Evolutionary conservation across 371 early-diverging fungal species (phyloP).

Genomic region (Choanephora cucurbitarum): DNA sequence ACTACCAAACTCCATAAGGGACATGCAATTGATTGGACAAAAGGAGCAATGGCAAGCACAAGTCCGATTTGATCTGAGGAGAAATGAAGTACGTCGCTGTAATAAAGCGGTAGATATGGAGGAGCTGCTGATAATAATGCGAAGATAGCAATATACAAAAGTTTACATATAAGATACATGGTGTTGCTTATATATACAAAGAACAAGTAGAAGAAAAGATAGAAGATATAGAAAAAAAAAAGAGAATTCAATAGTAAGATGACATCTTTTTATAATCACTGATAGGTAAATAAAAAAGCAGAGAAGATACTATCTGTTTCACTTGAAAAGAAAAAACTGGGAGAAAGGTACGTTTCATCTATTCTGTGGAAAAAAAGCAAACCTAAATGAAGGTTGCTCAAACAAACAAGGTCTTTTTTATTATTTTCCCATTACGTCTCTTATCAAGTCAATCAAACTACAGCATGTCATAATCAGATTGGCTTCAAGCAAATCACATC

Average conservation of each 20-base stretch:
- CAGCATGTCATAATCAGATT: slow-evolving; percentile 42
- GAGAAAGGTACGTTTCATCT: neutral
- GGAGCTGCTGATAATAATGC: slow-evolving; percentile 39
- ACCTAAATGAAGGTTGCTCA: slow-evolving; percentile 7
- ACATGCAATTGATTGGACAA: slow-evolving; percentile 49
- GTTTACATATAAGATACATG: slow-evolving; percentile 34
- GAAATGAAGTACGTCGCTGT: slow-evolving; percentile 39
- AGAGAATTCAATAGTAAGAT: no score
- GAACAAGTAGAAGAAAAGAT: slow-evolving; percentile 1
- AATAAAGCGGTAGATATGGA: slow-evolving; percentile 46
- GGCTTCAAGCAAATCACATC: slow-evolving; percentile 26
- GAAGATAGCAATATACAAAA: slow-evolving; percentile 45
- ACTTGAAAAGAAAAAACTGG: slow-evolving; percentile 1
- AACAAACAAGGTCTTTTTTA: slow-evolving; percentile 3
- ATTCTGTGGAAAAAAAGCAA: slow-evolving; percentile 8
- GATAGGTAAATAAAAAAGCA: neutral
- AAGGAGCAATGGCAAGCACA: slow-evolving; percentile 50
- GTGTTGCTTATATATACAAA: neutral
- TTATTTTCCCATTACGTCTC: slow-evolving; percentile 11
- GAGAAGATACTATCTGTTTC: no score
- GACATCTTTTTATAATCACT: slow-evolving; percentile 1
- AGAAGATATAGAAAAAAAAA: no score
- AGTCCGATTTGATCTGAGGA: slow-evolving; percentile 49
- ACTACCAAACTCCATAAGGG: slow-evolving; percentile 46
- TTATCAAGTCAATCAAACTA: slow-evolving; percentile 41